Conservation (phyloP, 2,329 filamentous ascomycete genomes). For the Paraphaeosphaeria minitans region DNA sequence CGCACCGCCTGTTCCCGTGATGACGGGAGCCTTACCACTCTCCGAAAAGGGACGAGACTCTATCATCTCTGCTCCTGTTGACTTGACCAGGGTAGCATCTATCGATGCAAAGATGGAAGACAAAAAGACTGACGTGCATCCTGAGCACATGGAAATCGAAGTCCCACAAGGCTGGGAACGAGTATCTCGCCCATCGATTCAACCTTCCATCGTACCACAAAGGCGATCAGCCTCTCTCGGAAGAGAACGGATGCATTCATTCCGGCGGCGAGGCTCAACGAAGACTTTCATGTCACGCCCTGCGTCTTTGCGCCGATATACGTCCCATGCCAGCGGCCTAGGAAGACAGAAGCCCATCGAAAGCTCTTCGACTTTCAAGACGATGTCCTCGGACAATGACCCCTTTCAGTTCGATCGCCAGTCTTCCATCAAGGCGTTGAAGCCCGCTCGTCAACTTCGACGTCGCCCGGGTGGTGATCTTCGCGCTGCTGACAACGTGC, state of each 20-base stretch:
- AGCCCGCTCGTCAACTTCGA: conserved; percentile 48
- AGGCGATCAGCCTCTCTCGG: conserved; percentile 40
- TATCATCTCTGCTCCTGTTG: conserved; percentile 5
- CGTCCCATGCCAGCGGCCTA: conserved; percentile 65
- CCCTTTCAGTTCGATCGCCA: conserved; percentile 46
- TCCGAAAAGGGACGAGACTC: conserved; percentile 17
- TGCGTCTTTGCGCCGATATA: conserved; percentile 58
- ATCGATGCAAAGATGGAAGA: conserved; percentile 26
- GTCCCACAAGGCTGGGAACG: conserved; percentile 22
- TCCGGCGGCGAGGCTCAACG: conserved; percentile 40
- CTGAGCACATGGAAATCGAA: conserved; percentile 20
- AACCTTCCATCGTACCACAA: conserved; percentile 25
- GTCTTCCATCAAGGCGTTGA: conserved; percentile 25
- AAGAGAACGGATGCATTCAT: conserved; percentile 41
- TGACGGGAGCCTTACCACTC: conserved; percentile 56
- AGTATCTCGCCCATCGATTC: conserved; percentile 24
- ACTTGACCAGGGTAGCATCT: conserved; percentile 20
- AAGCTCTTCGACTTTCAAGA: conserved; percentile 63
- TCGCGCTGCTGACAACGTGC: conserved; percentile 52
- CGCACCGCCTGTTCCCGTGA: conserved; percentile 58
- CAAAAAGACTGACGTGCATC: conserved; percentile 20
- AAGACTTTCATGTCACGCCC: conserved; percentile 35
- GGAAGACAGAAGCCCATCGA: conserved; percentile 57
- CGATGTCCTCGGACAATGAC: conserved; percentile 50
- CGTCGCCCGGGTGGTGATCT: conserved; percentile 56